Evolutionary conservation across 805 yeast species (phyloP).

Genomic region (Kodamaea nitidulidarum): DNA sequence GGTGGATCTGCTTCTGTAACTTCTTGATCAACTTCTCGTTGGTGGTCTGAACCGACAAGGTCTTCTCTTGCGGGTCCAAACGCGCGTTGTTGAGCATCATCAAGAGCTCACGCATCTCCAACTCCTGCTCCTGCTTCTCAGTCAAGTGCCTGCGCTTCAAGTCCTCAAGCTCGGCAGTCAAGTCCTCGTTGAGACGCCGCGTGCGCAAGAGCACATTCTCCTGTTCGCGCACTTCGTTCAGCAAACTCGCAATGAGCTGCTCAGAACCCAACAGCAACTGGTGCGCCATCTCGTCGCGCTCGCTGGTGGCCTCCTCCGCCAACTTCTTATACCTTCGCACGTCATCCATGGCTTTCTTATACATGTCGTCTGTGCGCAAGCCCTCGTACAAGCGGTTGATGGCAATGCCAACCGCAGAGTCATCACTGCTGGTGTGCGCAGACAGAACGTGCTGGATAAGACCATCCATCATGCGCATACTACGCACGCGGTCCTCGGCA

Average conservation of each 20-base stretch:
- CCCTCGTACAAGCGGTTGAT: conserved; percentile 68
- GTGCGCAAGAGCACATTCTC: conserved; percentile 55
- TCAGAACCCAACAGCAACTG: conserved; percentile 75
- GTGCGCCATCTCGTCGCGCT: conserved; percentile 54
- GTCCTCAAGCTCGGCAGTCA: conserved; percentile 60
- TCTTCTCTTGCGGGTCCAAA: conserved; percentile 30
- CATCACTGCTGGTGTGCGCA: conserved; percentile 46
- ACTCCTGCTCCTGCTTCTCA: conserved; percentile 72
- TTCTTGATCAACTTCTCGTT: conserved; percentile 36
- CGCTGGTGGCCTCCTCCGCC: conserved; percentile 27
- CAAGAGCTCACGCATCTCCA: conserved; percentile 70
- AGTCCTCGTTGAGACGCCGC: conserved; percentile 56
- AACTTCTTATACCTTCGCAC: conserved; percentile 17
- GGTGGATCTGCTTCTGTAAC: conserved; percentile 43
- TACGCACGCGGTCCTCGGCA: conserved; percentile 42
- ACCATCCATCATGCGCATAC: conserved; percentile 62
- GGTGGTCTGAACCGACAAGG: conserved; percentile 31
- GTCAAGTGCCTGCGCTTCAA: conserved; percentile 52
- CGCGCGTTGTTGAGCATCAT: conserved; percentile 49
- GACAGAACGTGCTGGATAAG: conserved; percentile 57
- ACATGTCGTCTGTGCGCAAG: conserved; percentile 81
- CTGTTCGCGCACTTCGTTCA: conserved; percentile 60
- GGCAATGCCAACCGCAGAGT: conserved; percentile 63
- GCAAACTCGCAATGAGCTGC: conserved; percentile 59
- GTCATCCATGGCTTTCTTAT: conserved; percentile 55